Evolutionary conservation across 768 basidiomycete genomes (phyloP), one percentile per base, ranked within the genome.

Genomic region (Termitomyces sp.): DNA sequence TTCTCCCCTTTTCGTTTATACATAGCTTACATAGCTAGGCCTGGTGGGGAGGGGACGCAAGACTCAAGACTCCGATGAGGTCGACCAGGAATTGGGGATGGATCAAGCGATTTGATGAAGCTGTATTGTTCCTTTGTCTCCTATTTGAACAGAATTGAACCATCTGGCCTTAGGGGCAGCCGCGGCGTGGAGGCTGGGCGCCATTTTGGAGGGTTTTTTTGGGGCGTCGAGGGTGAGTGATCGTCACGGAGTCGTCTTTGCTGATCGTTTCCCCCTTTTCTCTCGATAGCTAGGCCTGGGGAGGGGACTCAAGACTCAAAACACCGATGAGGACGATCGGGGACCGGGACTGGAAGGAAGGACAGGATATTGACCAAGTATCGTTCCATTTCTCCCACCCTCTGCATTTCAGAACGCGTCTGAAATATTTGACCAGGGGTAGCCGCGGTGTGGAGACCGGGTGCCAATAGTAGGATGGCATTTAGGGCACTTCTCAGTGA

Each of bases 391-490:
- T 23, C 41, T 19, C 34, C 27, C 17, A 23, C n/a, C 23, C 28
- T 32, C n/a, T 35, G 7, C 27, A 1, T n/a, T 9, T 23, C 9
- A 35, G 19, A 41, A 21, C 19, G 41, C 4, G 48, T 47, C 47
- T 55, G 37, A 51, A 43, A 7, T 16, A 2, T 39, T 39, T 19
- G 7, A 27, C 21, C 11, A 46, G 50, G 42, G 50, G 55, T 42
- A 42, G 55, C 55, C n/a, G 55, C 14, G 55, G 49, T 51, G 55
- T 32, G 42, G 55, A 51, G 49, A 39, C 42, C 55, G 34, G 48
- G 55, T 43, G 48, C 41, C 55, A 50, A 34, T 32, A 32, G n/a
- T 8, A 17, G 7, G 11, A 5, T 11, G 17, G 9, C 8, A 6
- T 16, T 19, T 17, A 3, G 40, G 19, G 17, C 14, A 17, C 6